Evolutionary conservation across 257 asterid genomes (phyloP), one percentile per base, ranked within the genome.

Genomic region (Solanum corneliomulleri): DNA sequence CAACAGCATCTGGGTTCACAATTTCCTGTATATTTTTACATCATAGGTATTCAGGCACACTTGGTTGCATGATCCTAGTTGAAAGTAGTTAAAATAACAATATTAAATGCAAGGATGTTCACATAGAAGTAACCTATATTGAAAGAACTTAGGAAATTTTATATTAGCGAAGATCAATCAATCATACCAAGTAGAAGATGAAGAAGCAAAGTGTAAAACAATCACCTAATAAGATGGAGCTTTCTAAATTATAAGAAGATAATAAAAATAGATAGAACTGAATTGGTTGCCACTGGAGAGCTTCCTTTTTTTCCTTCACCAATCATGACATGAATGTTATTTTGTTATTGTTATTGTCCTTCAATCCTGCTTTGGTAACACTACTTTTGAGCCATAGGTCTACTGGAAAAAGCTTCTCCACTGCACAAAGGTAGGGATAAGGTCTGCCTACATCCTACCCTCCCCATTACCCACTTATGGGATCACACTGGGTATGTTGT

Each of bases 1-100:
- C 91, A 87, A 96, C 91, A 31, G 97, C 94, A 92, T 93, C 93
- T 88, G 96, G 93, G 86, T 91, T 89, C 88, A 95, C 99, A 87
- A 71, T 76, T 81, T 90, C 96, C 99, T 96, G 88, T 49, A 80
- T 11, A 29, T 10, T 49, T 29, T 35, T 3, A 16, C 85, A 81
- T 11, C 23, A 18, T 81, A 49, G 45, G 31, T 81, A 81, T 47
- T 81, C 85, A 81, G 69, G 45, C 45, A 49, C 85, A 49, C 69
- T 52, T 49, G 18, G 25, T 29, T 31, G 70, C 31, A 11, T 18
- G 47, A 81, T 20, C 11, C 45, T 6, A 81, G 20, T 44, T 44
- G 62, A 45, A 27, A 60, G 29, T 20, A 76, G 64, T 45, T 29
- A 80, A 11, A 80, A 80, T 47, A 80, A 25, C n/a, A 78, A 8